Conservation (phyloP, 2,329 filamentous ascomycete genomes). For the Chalaropsis ovoidea region DNA sequence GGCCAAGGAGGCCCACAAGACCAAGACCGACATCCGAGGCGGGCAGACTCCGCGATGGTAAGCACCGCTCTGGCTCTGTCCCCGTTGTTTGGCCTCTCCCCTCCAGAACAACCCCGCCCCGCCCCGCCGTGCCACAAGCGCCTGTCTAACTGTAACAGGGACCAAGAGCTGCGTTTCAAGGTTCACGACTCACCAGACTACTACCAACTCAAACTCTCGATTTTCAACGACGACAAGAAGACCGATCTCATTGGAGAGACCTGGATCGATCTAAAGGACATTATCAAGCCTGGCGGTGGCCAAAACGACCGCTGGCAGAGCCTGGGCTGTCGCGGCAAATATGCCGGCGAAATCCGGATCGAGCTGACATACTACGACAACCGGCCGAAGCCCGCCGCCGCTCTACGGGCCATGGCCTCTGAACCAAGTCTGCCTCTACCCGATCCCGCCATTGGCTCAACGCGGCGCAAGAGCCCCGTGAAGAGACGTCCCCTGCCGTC, state of each 20-base stretch:
- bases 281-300: constrained; percentile 79
- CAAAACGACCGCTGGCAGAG: constrained; percentile 89
- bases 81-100: not conserved
- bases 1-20: constrained; percentile 96
- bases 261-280: constrained; percentile 72
- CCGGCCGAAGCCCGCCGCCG: constrained; percentile 68
- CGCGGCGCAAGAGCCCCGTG: constrained; percentile 49
- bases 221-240: constrained; percentile 98
- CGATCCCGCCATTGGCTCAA: constrained; percentile 29
- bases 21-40: constrained; percentile 81
- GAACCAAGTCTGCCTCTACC: constrained; percentile 30
- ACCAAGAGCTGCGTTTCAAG: constrained; percentile 89
- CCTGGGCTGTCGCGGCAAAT: constrained; percentile 81
- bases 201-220: constrained; percentile 84
- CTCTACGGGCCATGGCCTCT: constrained; percentile 37
- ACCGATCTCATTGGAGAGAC: constrained; percentile 93
- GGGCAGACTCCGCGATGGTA: constrained; percentile 96
- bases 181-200: constrained; percentile 97
- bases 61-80: constrained; percentile 23
- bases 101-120: not conserved
- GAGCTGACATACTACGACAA: constrained; percentile 95
- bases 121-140: not conserved
- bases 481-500: constrained; percentile 77
- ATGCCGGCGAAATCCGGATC: constrained; percentile 86
- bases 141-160: constrained; percentile 47